Conservation (phyloP, 306 rosid genomes). For the Cicer cuneatum region DNA sequence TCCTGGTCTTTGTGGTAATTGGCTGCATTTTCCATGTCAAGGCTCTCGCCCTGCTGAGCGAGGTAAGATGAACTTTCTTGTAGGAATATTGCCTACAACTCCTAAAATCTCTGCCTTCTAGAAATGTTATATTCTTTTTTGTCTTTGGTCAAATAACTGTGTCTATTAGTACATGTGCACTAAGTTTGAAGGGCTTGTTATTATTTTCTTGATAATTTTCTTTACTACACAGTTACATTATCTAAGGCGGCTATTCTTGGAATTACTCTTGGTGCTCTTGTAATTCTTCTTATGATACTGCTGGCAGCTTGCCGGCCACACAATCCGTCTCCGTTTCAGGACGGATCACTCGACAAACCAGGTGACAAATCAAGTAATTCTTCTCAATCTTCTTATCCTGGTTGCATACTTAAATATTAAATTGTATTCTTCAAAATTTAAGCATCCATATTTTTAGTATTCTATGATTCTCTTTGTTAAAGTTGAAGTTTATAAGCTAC, state of each 20-base stretch:
- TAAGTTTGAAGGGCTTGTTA: neutral
- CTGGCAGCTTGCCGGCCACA: slow-evolving; percentile 84
- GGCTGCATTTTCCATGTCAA: slow-evolving; percentile 75
- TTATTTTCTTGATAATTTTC: slow-evolving; percentile 1
- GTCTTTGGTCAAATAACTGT: too few relatives aligned
- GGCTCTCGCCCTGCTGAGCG: slow-evolving; percentile 65
- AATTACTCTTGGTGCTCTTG: slow-evolving; percentile 94
- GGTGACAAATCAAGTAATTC: slow-evolving; percentile 50
- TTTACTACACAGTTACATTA: slow-evolving; percentile 61
- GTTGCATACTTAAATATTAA: neutral
- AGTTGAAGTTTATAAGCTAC: slow-evolving; percentile 33
- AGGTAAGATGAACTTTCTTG: slow-evolving; percentile 52
- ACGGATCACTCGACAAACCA: slow-evolving; percentile 89
- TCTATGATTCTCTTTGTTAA: slow-evolving; percentile 5
- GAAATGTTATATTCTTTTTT: too few relatives aligned
- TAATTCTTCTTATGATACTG: slow-evolving; percentile 88
- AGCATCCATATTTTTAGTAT: neutral
- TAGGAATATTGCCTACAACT: too few relatives aligned
- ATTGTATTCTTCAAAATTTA: slow-evolving; percentile 1
- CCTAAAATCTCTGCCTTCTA: too few relatives aligned
- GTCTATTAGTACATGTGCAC: neutral
- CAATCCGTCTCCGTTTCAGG: slow-evolving; percentile 73
- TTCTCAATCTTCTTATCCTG: neutral
- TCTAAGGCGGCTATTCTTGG: slow-evolving; percentile 96
- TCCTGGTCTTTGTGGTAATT: slow-evolving; percentile 80